Percentiles rank a stretch among this genome's conserved stretches.
phyloP scores from a whole-genome alignment of 805 yeast species.

The Suhomyces canberraensis region DNA sequence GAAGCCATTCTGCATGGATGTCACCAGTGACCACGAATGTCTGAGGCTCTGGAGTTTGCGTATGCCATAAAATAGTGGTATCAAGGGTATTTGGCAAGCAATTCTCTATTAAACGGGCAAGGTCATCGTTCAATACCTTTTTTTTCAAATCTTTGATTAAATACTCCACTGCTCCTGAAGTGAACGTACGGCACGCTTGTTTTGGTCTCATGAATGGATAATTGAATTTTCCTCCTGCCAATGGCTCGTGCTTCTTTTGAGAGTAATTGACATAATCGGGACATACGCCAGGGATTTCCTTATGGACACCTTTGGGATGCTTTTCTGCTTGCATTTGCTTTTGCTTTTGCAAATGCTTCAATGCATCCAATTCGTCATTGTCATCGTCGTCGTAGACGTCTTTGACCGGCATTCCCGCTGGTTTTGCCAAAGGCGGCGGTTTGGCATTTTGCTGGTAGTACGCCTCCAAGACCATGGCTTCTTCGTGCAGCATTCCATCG shows the following conservation, averaged over 20 bases:
- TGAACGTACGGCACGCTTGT: constrained; percentile 68
- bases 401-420: too few species aligned
- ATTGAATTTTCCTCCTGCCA: constrained; percentile 49
- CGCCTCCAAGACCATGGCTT: too few species aligned
- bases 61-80: constrained; percentile 79
- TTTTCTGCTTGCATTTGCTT: too few species aligned
- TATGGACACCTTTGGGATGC: too few species aligned
- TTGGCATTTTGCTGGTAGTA: too few species aligned
- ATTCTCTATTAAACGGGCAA: constrained; percentile 75
- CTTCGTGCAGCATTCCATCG: too few species aligned
- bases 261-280: constrained; percentile 66
- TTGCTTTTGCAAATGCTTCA: too few species aligned
- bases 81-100: constrained; percentile 85
- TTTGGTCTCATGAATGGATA: constrained; percentile 79
- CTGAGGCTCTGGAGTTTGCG: constrained; percentile 34
- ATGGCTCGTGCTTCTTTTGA: constrained; percentile 51
- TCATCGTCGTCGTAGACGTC: too few species aligned
- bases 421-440: too few species aligned
- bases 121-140: constrained; percentile 56
- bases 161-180: constrained; percentile 57
- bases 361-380: too few species aligned
- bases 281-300: too few species aligned
- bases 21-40: constrained; percentile 89
- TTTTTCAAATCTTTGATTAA: constrained; percentile 50
- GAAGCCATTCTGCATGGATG: constrained; percentile 88